Percentiles rank a stretch among this genome's conserved stretches.
phyloP scores from a whole-genome alignment of 495 filamentous ascomycete genomes.

The Penicillium mononematosum region DNA sequence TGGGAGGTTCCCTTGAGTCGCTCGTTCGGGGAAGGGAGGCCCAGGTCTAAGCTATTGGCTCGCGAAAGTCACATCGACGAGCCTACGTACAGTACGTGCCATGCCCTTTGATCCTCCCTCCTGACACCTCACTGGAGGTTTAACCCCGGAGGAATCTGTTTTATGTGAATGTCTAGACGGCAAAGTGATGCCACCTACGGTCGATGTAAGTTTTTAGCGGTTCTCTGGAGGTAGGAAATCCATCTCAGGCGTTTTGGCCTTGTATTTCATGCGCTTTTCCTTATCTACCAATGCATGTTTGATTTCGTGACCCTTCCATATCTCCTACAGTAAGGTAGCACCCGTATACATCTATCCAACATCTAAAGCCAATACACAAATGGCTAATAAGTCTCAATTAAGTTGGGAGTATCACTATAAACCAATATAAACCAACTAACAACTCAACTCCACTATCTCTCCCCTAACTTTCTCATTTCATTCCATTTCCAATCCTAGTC shows the following conservation, averaged over 20 bases:
- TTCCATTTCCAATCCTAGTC: not conserved
- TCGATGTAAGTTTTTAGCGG: slow-evolving; percentile 25
- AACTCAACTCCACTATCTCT: not conserved
- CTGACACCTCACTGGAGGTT: not conserved
- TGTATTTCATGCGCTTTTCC: not conserved
- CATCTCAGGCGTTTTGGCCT: slow-evolving; percentile 1
- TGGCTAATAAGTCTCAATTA: not conserved
- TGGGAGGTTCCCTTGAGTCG: not conserved
- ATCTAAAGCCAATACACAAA: not conserved
- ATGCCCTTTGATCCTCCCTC: slow-evolving; percentile 9
- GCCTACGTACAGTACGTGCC: slow-evolving; percentile 25
- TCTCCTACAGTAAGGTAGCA: not conserved
- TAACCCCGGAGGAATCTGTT: slow-evolving; percentile 7
- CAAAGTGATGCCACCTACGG: slow-evolving; percentile 14
- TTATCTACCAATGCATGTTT: slow-evolving; percentile 5
- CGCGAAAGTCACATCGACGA: not conserved
- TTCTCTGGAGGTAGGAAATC: slow-evolving; percentile 23
- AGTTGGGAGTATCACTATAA: not conserved
- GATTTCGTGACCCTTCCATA: not conserved
- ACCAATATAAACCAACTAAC: not conserved
- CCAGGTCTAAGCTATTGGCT: slow-evolving; percentile 2
- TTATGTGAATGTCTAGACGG: slow-evolving; percentile 5
- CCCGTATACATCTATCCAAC: not conserved
- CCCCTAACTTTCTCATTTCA: not conserved
- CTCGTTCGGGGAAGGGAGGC: slow-evolving; percentile 9